Conservation (phyloP, 768 basidiomycete species). For the Phylloporus rhodoxanthus region DNA sequence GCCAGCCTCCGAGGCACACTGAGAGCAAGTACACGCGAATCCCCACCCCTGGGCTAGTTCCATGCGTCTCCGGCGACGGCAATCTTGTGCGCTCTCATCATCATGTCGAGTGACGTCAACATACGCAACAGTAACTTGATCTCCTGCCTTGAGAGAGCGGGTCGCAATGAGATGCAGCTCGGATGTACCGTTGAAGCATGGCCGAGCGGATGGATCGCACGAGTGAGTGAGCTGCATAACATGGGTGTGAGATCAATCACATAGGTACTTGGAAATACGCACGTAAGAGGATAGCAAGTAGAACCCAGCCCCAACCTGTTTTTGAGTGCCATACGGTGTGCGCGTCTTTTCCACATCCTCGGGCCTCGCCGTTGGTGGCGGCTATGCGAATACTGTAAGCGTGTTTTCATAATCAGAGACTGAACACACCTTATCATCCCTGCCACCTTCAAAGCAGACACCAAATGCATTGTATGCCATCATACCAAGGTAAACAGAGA, state of each 20-base stretch:
- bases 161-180: slow-evolving; percentile 67
- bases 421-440: slow-evolving; percentile 59
- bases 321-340: slow-evolving; percentile 68
- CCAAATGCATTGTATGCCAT: slow-evolving; percentile 77
- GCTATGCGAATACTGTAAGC: slow-evolving; percentile 34
- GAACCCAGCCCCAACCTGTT: slow-evolving; percentile 70
- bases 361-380: slow-evolving; percentile 45
- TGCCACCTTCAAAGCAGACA: slow-evolving; percentile 58
- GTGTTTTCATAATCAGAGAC: neutral
- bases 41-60: slow-evolving; percentile 80
- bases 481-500: slow-evolving; percentile 57
- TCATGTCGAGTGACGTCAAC: slow-evolving; percentile 59
- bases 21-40: slow-evolving; percentile 68
- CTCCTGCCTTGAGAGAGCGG: slow-evolving; percentile 64
- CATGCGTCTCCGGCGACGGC: slow-evolving; percentile 58
- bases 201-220: slow-evolving; percentile 61
- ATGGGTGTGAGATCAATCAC: neutral
- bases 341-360: slow-evolving; percentile 73
- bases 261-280: slow-evolving; percentile 13
- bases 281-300: slow-evolving; percentile 76
- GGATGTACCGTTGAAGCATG: slow-evolving; percentile 64
- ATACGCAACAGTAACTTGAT: slow-evolving; percentile 70
- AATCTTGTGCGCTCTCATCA: slow-evolving; percentile 48
- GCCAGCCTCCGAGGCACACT: slow-evolving; percentile 53
- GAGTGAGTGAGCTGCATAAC: slow-evolving; percentile 56